Evolutionary conservation across 164 flowering plant species (phyloP).

Genomic region (Cinnamomum micranthum): DNA sequence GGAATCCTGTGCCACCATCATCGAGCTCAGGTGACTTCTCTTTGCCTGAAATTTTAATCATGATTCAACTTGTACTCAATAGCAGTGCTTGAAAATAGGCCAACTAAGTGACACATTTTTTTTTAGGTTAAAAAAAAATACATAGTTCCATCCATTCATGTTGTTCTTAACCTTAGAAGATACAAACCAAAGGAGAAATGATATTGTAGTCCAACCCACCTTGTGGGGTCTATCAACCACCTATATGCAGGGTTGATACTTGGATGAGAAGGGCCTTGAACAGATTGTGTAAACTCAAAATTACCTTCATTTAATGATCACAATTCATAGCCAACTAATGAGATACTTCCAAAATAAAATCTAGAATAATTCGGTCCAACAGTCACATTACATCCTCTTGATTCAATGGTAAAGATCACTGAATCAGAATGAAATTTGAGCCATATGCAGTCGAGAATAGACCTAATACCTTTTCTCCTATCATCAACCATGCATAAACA

Average conservation of each 20-base stretch:
- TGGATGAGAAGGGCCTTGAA: too few species aligned
- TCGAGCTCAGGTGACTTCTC: constrained; percentile 83
- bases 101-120: background rate
- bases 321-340: background rate
- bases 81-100: background rate
- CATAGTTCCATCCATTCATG: background rate
- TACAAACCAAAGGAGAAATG: background rate
- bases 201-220: background rate
- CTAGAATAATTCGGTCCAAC: background rate
- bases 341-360: background rate
- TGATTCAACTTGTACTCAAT: background rate
- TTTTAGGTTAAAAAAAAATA: background rate
- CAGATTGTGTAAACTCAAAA: too few species aligned
- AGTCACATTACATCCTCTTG: too few species aligned
- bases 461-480: too few species aligned
- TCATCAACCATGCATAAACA: too few species aligned
- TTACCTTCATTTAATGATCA: background rate
- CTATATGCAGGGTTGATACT: too few species aligned
- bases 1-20: constrained; percentile 86
- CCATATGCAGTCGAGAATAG: too few species aligned
- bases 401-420: too few species aligned
- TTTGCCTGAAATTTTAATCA: constrained; percentile 37
- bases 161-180: too few species aligned
- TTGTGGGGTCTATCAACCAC: too few species aligned
- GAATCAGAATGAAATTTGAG: too few species aligned